Evolutionary conservation across 106 monocot genomes (phyloP).

Genomic region (Phalaenopsis equestris): DNA sequence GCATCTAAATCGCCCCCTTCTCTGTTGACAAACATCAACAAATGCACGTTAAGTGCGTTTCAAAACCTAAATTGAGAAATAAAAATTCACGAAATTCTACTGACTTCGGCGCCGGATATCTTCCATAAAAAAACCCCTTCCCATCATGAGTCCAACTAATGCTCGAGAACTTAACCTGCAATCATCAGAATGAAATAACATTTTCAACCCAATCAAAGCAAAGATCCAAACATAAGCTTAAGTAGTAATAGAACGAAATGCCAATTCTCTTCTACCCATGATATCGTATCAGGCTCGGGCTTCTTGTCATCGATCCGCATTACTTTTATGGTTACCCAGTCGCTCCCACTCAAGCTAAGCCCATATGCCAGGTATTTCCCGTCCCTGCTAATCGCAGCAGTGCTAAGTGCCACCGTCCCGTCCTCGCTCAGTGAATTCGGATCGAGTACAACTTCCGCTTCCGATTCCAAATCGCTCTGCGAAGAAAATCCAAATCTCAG

Average conservation of each 20-base stretch:
- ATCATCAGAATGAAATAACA: slow-evolving; percentile 5
- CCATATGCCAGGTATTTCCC: slow-evolving; percentile 78
- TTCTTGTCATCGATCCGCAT: slow-evolving; percentile 63
- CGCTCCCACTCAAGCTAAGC: slow-evolving; percentile 75
- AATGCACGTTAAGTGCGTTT: slow-evolving; percentile 4
- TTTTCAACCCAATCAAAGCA: neutral
- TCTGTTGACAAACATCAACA: slow-evolving; percentile 20
- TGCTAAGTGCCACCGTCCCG: slow-evolving; percentile 61
- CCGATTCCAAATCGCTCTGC: slow-evolving; percentile 51
- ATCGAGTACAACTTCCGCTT: slow-evolving; percentile 67
- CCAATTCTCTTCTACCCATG: slow-evolving; percentile 55
- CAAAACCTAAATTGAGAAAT: neutral
- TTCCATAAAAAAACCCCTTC: slow-evolving; percentile 91
- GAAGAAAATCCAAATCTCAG: slow-evolving; percentile 1
- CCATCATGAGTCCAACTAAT: slow-evolving; percentile 86
- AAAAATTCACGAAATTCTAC: neutral
- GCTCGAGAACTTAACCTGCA: slow-evolving; percentile 85
- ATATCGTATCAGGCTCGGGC: slow-evolving; percentile 44
- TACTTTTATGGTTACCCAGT: slow-evolving; percentile 86
- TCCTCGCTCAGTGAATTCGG: slow-evolving; percentile 80
- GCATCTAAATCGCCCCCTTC: slow-evolving; percentile 55
- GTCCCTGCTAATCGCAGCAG: slow-evolving; percentile 44
- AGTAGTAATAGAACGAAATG: neutral
- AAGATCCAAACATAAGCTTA: neutral
- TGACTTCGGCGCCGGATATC: slow-evolving; percentile 87